Evolutionary conservation across 805 yeast species (phyloP).

Genomic region (Yamadazyma olivae): DNA sequence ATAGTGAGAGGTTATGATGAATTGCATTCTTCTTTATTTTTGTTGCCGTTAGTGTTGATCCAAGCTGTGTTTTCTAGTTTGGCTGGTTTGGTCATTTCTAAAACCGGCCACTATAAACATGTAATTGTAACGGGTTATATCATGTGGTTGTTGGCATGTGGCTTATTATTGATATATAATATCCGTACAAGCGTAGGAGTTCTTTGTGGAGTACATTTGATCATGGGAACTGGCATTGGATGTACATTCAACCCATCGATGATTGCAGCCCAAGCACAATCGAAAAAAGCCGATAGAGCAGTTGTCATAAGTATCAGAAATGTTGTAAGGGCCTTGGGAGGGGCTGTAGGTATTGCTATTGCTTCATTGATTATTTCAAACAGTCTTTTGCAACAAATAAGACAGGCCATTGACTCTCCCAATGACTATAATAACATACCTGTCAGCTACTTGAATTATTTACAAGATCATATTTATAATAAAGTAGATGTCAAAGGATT

Average conservation of each 20-base stretch:
- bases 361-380: conserved; percentile 26
- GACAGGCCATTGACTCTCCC: conserved; percentile 7
- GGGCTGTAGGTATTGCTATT: conserved; percentile 30
- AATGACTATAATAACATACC: conserved; percentile 8
- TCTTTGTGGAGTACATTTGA: conserved; percentile 17
- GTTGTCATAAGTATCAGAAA: conserved; percentile 32
- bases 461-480: conserved; percentile 27
- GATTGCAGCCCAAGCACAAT: conserved; percentile 52
- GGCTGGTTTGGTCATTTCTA: conserved; percentile 46
- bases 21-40: conserved; percentile 37
- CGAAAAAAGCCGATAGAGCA: conserved; percentile 29
- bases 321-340: conserved; percentile 32
- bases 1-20: conserved; percentile 37
- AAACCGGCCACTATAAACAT: conserved; percentile 39
- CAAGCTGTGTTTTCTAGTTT: conserved; percentile 41
- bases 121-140: conserved; percentile 40
- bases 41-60: conserved; percentile 42
- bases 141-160: conserved; percentile 40
- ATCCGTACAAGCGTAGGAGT: conserved; percentile 26
- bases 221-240: conserved; percentile 41
- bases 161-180: conserved; percentile 31
- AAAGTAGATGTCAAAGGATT: conserved; percentile 22
- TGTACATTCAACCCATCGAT: conserved; percentile 52
- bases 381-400: conserved; percentile 18
- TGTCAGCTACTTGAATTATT: conserved; percentile 11